Percentiles rank a stretch among this genome's conserved stretches.
Evolutionary conservation across 352 stramenopile species (phyloP).

Genomic region (Globisporangium perplexum): DNA sequence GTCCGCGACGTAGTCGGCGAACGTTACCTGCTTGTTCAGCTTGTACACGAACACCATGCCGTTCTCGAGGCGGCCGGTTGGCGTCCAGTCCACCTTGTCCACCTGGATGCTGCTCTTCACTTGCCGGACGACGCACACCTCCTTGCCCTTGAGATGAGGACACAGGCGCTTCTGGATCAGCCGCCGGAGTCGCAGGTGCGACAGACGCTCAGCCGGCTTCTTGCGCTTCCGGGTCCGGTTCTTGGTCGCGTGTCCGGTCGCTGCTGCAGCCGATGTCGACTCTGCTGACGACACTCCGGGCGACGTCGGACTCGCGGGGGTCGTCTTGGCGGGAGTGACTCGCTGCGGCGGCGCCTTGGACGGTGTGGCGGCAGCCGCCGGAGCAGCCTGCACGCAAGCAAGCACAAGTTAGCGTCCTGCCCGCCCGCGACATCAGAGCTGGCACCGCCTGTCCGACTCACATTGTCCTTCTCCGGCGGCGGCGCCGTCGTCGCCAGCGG

Average conservation of each 20-base stretch:
- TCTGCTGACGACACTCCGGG: conserved; percentile 14
- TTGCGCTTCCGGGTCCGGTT: conserved; percentile 19
- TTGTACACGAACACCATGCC: conserved; percentile 52
- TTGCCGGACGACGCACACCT: conserved; percentile 43
- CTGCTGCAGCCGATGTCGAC: conserved; percentile 4
- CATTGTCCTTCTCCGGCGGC: conserved; percentile 1
- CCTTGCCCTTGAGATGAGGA: conserved; percentile 51
- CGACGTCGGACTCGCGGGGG: conserved; percentile 4
- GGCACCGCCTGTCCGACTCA: neutral
- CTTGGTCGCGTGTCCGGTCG: conserved; percentile 1
- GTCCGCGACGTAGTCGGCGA: conserved; percentile 53
- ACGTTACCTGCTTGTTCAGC: conserved; percentile 41
- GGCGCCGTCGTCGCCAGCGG: conserved; percentile 3
- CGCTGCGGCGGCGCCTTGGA: conserved; percentile 1
- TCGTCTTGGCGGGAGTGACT: neutral
- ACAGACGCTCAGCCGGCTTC: conserved; percentile 22
- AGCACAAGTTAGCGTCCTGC: neutral
- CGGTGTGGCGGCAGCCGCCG: conserved; percentile 1
- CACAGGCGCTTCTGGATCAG: conserved; percentile 69
- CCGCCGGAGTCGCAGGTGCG: conserved; percentile 52
- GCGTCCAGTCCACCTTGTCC: conserved; percentile 20
- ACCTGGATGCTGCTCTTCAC: conserved; percentile 7
- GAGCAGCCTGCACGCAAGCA: neutral
- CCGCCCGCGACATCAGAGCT: neutral
- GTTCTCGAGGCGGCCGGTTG: conserved; percentile 45